Base-by-base conservation (phyloP, 441 rosid genomes). In the Hura crepitans region DNA sequence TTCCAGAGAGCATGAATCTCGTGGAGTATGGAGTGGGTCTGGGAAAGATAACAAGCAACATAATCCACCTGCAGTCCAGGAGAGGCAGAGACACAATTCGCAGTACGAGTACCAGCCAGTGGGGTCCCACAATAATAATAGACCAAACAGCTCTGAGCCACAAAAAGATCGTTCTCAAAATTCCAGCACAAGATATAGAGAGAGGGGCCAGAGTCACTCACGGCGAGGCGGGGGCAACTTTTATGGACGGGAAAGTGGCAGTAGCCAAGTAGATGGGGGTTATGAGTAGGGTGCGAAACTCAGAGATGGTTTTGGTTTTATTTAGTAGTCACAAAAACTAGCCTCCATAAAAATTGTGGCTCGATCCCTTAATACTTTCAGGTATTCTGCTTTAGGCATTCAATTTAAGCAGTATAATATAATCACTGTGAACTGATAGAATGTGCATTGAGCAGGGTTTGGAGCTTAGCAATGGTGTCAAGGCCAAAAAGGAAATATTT, bases 21-120 rank as follows among this genome's bases (percentile, higher is more conserved):
- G 57, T 65, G 94, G 89, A 66, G 97, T 88, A 39, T 84, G 94
- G 98, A 83, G 81, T 72, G 81, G 83, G 68, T 72, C 81, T 51
- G 85, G 80, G 72, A 91, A 83, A 74, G 94, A 87, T 72, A 82
- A 68, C 55, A 79, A 70, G 72, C 91, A 83, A 35, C 85, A 83
- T 69, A 85, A 78, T 70, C 78, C 63, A 43, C 73, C 78, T 59
- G 75, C 79, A 28, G 80, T 80, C 73, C 72, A 90, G 75, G 97
- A 88, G 59, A 82, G 89, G 80, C 91, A 79, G 72, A 84, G 85
- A 78, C 89, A 72, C 20, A 80, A 76, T 77, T 27, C 83, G 27
- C 96, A 89, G 62, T 89, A 75, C 5, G 97, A 91, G 71, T 93
- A 88, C 81, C 96, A 88, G 78, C 98, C 96, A 51, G 90, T 89